Evolutionary conservation across 1,139 yeast genomes (phyloP), one percentile per base, ranked within the genome.

Genomic region (Scheffersomyces quercinus): DNA sequence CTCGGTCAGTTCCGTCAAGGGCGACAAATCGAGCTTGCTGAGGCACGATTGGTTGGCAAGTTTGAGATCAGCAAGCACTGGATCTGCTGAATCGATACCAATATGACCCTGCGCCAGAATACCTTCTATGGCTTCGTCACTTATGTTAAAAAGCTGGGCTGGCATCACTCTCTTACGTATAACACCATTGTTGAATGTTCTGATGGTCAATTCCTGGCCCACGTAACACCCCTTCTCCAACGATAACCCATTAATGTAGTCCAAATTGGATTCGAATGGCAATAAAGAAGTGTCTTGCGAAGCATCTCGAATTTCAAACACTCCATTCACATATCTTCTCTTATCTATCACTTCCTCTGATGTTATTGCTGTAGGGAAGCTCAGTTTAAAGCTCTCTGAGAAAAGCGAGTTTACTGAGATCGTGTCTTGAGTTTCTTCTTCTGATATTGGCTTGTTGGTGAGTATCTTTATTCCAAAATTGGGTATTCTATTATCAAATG

Each of bases 141-240:
- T 51, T 1, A 63, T 42, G 26, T 55, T 63, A 42, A 64, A 75
- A 46, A 89, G 69, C 46, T 75, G 79, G 1, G 87, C 82, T 0
- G 97, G 97, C 36, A 88, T 79, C 2, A 90, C 70, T 43, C 99
- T 72, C 59, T 91, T 90, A 24, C 96, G 74, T 11, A 91, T 81
- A 2, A 84, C 80, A 2, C 97, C 97, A 37, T 86, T 83, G 48
- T 88, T 89, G 59, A 77, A 84, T 0, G 97, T 87, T 55, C 99
- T 77, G 15, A 91, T 89, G 0, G 98, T 91, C 43, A 93, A 72
- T 60, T 93, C 99, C 63, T 93, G 99, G 0, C 99, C 99, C 15
- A 89, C 85, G 56, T 93, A 93, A 62, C 99, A 93, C 3, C 99
- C 99, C 62, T 93, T 93, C 53, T 90, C 82, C 41, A 85, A 79